These are phyloP conservation scores for Suillus placidus DNA, from an alignment of 768 basidiomycete species.

Conservation along the genomic window DNA sequence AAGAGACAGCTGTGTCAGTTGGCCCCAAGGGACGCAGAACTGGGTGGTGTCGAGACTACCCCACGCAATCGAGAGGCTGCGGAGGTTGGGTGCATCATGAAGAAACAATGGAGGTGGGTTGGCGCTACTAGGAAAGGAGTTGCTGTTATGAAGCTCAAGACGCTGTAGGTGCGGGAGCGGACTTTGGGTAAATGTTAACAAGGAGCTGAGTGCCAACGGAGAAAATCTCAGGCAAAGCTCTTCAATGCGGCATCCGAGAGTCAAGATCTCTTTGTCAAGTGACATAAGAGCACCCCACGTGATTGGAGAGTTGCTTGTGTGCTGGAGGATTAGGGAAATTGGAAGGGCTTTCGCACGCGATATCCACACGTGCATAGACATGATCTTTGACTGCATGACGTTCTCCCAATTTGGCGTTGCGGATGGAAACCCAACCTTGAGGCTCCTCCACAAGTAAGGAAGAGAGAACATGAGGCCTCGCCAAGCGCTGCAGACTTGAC, in stretches of 20 bases:
- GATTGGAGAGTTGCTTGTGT: constrained; percentile 24
- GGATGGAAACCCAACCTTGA: constrained; percentile 29
- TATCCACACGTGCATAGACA: constrained; percentile 34
- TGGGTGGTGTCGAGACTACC: constrained; percentile 27
- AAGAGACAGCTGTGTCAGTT: constrained; percentile 31
- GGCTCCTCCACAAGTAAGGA: constrained; percentile 25
- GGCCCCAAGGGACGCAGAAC: constrained; percentile 33
- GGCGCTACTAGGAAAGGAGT: constrained; percentile 27
- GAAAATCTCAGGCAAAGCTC: constrained; percentile 25
- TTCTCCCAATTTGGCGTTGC: constrained; percentile 25
- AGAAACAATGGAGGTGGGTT: constrained; percentile 27
- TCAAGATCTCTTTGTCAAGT: constrained; percentile 33
- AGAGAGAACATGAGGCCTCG: constrained; percentile 32
- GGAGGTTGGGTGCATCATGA: constrained; percentile 31
- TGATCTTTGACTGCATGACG: constrained; percentile 27
- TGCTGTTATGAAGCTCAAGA: constrained; percentile 31
- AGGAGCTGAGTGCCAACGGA: constrained; percentile 25
- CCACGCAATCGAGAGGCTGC: constrained; percentile 31
- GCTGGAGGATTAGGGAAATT: constrained; percentile 27
- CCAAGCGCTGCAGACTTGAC: constrained; percentile 35
- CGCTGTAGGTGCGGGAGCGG: constrained; percentile 26
- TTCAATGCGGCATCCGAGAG: constrained; percentile 25
- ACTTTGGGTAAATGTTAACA: constrained; percentile 32
- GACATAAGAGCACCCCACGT: constrained; percentile 31
- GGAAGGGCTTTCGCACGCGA: constrained; percentile 34